Base-by-base conservation (phyloP, 306 rosid species). In the Trichosanthes cucumerina region DNA sequence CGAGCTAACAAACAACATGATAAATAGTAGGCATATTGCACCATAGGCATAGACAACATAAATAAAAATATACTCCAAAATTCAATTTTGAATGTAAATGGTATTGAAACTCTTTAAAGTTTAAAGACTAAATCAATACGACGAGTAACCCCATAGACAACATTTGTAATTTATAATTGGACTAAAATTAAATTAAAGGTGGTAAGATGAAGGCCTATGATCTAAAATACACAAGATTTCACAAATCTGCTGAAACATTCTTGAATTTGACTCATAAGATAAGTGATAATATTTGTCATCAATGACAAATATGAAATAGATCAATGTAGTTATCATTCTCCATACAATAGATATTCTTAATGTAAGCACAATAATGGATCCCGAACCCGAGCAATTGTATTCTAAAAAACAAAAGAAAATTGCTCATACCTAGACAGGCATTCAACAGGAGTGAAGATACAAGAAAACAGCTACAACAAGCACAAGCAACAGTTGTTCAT, bases 321-420 rank as follows among this genome's bases (percentile, higher is more conserved):
- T 73, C 14, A 73, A 28, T 73, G 44, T 47, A 26, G 60, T 28
- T 47, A 73, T 24, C 78, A 73, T 49, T 15, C 46, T 28, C 26
- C 78, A 31, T 31, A 73, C 78, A 31, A 31, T 52, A 74, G 28
- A 50, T 33, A 52, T 74, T 49, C 44, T 53, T 74, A 50, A 11
- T 16, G 28, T 49, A 50, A 33, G 63, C 78, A 74, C 44, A 52
- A 33, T 52, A 74, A 74, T 43, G 9, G 2, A 74, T 47, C 77
- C 44, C 9, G 15, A 43, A 72, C 26, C 59, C 4, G 77, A 74
- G 62, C 78, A 74, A 74, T 74, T 31, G 19, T 33, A 28, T 74
- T 74, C 78, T 70, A 50, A 74, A 50, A 74, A 74, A 74, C 63
- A 52, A 31, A 49, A 74, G 47, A 74, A 74, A 33, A 74, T 74